phyloP scores from a whole-genome alignment of 345 rosid species.

The Alliaria petiolata region DNA sequence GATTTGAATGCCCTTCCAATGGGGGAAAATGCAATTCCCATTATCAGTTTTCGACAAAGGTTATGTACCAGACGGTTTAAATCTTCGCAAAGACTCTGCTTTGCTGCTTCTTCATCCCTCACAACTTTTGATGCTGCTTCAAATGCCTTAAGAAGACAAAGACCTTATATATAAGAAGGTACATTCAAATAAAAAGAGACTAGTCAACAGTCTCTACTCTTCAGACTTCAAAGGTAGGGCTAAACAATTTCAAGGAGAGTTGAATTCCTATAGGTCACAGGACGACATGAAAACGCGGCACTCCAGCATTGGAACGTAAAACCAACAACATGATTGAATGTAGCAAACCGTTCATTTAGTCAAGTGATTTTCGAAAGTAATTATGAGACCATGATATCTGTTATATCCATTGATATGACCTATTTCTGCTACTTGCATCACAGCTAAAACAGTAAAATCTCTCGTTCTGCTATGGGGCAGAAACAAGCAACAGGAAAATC shows the following conservation, averaged over 20 bases:
- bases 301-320: neutral
- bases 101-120: constrained; percentile 71
- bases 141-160: constrained; percentile 41
- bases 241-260: neutral
- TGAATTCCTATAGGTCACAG: neutral
- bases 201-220: too few relatives aligned
- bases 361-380: neutral
- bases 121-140: constrained; percentile 64
- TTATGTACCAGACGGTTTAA: constrained; percentile 64
- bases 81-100: constrained; percentile 82
- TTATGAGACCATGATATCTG: neutral
- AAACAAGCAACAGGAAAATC: neutral
- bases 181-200: neutral
- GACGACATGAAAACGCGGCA: neutral
- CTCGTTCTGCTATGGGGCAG: neutral
- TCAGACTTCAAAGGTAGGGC: too few relatives aligned
- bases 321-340: neutral
- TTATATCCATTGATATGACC: neutral
- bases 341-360: neutral
- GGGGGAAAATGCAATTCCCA: neutral
- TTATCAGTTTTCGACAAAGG: constrained; percentile 15
- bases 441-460: neutral
- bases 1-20: neutral
- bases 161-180: too few relatives aligned
- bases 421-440: neutral